Percentiles rank a stretch among this genome's conserved stretches.
These are phyloP conservation scores for Aspergillus tanneri DNA, from an alignment of 2,329 filamentous ascomycete species.

Conservation along the genomic window DNA sequence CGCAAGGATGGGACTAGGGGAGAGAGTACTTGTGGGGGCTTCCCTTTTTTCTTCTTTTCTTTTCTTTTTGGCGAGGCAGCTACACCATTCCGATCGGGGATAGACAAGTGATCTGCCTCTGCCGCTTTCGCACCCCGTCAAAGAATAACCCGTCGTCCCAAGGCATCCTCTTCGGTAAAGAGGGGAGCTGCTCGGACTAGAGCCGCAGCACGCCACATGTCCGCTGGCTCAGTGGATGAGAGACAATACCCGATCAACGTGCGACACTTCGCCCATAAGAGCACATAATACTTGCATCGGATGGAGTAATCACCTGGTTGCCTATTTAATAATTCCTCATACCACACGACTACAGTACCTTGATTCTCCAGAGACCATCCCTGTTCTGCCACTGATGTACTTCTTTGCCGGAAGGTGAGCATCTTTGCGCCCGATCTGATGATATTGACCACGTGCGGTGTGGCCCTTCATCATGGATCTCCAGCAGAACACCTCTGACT, in stretches of 20 bases:
- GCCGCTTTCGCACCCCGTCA: background rate
- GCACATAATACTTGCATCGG: background rate
- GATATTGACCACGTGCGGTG: background rate
- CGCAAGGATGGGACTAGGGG: slow-evolving; percentile 4
- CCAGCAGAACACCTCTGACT: background rate
- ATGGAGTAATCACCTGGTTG: background rate
- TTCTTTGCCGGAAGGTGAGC: background rate
- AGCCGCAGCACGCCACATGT: slow-evolving; percentile 1
- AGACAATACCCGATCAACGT: background rate
- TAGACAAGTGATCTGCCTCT: background rate
- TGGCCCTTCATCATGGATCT: background rate
- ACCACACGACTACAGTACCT: background rate
- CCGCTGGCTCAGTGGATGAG: slow-evolving; percentile 6
- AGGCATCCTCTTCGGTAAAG: background rate
- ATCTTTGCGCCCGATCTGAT: background rate
- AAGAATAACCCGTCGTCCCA: too few species aligned
- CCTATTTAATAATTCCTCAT: background rate
- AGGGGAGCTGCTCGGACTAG: background rate
- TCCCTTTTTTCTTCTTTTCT: background rate
- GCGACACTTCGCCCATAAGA: background rate
- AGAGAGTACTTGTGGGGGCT: background rate
- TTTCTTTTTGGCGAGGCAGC: background rate
- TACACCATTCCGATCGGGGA: background rate
- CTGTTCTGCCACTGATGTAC: background rate
- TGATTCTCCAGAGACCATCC: background rate